phyloP scores from a whole-genome alignment of 306 rosid species.

The Delonix regia region DNA sequence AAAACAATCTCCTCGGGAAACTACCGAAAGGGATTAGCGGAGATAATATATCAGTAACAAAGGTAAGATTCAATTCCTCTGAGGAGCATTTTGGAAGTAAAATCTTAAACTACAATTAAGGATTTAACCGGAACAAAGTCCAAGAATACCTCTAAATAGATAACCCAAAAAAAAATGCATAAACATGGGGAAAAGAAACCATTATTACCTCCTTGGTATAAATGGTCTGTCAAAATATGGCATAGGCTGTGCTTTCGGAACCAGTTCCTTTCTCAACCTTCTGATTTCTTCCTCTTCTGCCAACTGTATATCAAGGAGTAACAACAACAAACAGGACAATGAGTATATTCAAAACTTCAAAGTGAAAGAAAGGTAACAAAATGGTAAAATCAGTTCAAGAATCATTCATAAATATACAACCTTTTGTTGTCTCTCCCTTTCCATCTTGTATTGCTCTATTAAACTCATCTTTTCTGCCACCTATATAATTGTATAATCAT shows the following conservation, averaged over 20 bases:
- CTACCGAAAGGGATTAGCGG: too few relatives aligned
- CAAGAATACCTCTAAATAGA: background rate
- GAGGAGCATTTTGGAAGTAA: background rate
- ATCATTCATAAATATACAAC: slow-evolving; percentile 37
- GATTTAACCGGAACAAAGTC: background rate
- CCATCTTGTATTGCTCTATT: slow-evolving; percentile 84
- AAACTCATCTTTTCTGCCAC: slow-evolving; percentile 73
- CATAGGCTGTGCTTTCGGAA: slow-evolving; percentile 98
- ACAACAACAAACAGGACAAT: background rate
- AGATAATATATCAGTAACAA: too few relatives aligned
- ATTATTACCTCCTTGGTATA: slow-evolving; percentile 80
- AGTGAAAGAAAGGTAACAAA: background rate
- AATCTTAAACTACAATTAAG: background rate
- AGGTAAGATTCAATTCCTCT: background rate
- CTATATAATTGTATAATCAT: slow-evolving; percentile 44
- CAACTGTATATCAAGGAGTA: slow-evolving; percentile 46
- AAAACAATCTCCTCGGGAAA: background rate
- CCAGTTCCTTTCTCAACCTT: slow-evolving; percentile 80
- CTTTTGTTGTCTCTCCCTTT: slow-evolving; percentile 78
- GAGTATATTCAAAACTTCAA: background rate
- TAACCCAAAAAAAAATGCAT: background rate
- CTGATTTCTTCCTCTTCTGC: slow-evolving; percentile 85
- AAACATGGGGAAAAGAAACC: background rate
- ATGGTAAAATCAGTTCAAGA: slow-evolving; percentile 3
- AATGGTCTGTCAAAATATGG: slow-evolving; percentile 98